Evolutionary conservation across 2,329 filamentous ascomycete genomes (phyloP).

Genomic region (Fusarium subglutinans): DNA sequence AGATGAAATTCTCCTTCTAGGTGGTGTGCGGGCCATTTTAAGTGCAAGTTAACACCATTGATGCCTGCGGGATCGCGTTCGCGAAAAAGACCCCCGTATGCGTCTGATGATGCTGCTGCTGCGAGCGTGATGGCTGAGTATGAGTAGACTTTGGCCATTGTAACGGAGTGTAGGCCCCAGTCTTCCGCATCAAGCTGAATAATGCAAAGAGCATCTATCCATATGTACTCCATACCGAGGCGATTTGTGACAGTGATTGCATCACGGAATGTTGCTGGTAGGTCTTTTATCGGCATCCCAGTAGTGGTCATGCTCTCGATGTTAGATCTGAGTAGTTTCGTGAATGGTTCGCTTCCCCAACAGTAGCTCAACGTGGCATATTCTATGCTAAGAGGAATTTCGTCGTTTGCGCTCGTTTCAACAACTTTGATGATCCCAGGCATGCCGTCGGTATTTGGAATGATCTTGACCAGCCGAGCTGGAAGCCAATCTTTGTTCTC

Average conservation of each 20-base stretch:
- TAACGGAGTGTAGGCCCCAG: not conserved
- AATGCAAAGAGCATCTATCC: slow-evolving; percentile 6
- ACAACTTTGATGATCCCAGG: not conserved
- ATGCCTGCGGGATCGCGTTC: not conserved
- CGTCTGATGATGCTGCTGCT: not conserved
- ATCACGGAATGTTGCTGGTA: not conserved
- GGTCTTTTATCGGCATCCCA: not conserved
- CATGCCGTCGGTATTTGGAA: not conserved
- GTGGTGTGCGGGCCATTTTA: not conserved
- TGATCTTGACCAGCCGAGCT: not conserved
- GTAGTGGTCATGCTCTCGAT: not conserved
- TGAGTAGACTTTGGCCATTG: slow-evolving; percentile 1
- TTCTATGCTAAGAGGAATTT: rapidly evolving
- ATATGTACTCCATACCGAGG: not conserved
- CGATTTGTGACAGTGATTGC: not conserved
- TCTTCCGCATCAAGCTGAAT: not conserved
- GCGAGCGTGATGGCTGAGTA: not conserved
- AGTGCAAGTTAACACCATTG: not conserved
- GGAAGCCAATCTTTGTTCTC: not conserved
- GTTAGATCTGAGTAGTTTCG: not conserved
- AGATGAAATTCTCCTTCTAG: not conserved
- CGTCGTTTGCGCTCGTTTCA: rapidly evolving
- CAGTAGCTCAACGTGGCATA: slow-evolving; percentile 4
- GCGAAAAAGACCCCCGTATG: not conserved
- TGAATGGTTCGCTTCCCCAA: not conserved